Conservation (phyloP, 768 basidiomycete species). For the Termitomyces heimii region DNA sequence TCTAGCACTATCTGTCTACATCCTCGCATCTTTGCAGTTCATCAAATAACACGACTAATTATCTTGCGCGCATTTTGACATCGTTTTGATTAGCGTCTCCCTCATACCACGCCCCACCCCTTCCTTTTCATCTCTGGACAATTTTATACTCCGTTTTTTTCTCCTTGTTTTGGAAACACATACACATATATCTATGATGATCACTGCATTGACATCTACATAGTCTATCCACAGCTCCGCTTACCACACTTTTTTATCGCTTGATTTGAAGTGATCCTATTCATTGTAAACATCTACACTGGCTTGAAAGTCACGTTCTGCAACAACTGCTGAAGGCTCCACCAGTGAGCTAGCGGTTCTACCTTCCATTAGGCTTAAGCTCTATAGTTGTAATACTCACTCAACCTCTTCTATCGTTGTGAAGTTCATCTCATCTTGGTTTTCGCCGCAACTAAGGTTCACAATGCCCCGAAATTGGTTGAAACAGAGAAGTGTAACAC, state of each 20-base stretch:
- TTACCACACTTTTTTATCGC: background rate
- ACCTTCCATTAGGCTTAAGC: too few species aligned
- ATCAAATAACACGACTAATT: constrained; percentile 3
- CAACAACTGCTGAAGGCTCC: too few species aligned
- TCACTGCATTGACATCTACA: constrained; percentile 3
- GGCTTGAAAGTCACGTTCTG: too few species aligned
- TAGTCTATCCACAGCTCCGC: background rate
- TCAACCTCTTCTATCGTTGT: too few species aligned
- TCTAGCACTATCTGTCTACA: constrained; percentile 4
- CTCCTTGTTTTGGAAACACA: constrained; percentile 4
- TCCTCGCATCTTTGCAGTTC: background rate
- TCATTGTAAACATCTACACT: background rate
- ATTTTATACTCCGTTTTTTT: background rate
- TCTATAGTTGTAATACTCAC: too few species aligned
- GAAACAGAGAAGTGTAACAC: too few species aligned
- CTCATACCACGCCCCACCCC: background rate
- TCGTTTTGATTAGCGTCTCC: background rate
- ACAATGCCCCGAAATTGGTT: too few species aligned
- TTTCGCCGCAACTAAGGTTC: too few species aligned
- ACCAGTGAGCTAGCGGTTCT: too few species aligned
- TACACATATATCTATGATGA: constrained; percentile 1
- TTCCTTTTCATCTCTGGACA: constrained; percentile 5
- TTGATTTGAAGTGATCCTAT: background rate
- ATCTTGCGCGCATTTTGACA: constrained; percentile 5
- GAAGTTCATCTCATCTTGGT: too few species aligned